These are phyloP conservation scores for Xerocomellus dryophilus DNA, from an alignment of 768 basidiomycete genomes.

Conservation along the genomic window DNA sequence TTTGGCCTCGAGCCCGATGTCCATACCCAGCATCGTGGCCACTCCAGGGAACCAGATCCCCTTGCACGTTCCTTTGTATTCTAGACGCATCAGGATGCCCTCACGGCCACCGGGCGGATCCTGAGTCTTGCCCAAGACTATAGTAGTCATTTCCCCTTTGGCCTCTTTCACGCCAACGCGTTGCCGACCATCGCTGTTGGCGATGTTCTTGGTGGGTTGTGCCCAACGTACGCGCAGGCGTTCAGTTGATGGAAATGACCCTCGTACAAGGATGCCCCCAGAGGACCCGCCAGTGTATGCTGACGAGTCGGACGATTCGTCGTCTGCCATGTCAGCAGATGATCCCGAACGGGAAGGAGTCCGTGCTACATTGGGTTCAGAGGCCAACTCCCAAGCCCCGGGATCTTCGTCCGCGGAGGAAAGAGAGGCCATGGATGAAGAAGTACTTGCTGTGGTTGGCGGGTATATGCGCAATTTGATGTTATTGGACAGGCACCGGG, in stretches of 20 bases:
- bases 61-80: conserved; percentile 71
- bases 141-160: conserved; percentile 63
- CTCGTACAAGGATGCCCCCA: conserved; percentile 67
- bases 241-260: conserved; percentile 76
- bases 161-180: conserved; percentile 69
- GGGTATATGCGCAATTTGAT: conserved; percentile 74
- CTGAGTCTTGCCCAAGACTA: conserved; percentile 49
- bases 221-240: conserved; percentile 79
- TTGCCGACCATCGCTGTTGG: conserved; percentile 52
- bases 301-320: conserved; percentile 76
- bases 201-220: conserved; percentile 49
- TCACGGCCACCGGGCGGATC: conserved; percentile 39
- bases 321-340: conserved; percentile 73
- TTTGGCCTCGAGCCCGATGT: conserved; percentile 65
- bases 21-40: conserved; percentile 76
- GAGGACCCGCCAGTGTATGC: conserved; percentile 45
- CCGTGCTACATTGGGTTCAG: conserved; percentile 73
- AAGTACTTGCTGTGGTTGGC: conserved; percentile 46
- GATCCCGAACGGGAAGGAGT: conserved; percentile 52
- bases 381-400: conserved; percentile 69
- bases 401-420: conserved; percentile 73
- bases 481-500: conserved; percentile 74
- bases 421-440: conserved; percentile 67
- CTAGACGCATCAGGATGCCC: conserved; percentile 61
- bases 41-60: conserved; percentile 83